Evolutionary conservation across 78 protist genomes (phyloP).

Genomic region (Protostelium mycophagum): DNA sequence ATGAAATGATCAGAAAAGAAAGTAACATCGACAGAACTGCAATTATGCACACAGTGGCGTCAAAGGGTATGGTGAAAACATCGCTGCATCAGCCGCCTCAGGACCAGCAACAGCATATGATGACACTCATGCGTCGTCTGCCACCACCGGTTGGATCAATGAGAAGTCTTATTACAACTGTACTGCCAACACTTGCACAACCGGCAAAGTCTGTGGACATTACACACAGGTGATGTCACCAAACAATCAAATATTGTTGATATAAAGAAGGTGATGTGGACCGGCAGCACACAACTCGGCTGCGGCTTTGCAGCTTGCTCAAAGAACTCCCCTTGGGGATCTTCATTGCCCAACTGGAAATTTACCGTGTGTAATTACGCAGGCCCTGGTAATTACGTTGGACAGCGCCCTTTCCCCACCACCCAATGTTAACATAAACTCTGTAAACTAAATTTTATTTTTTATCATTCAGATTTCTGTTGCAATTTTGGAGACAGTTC

Average conservation of each 20-base stretch:
- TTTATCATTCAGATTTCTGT: too few species aligned
- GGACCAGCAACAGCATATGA: not conserved
- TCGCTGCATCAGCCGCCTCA: not conserved
- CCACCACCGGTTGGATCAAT: not conserved
- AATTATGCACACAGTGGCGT: not conserved
- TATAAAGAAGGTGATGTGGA: not conserved
- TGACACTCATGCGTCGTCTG: not conserved
- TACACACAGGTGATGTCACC: not conserved
- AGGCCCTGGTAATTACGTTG: not conserved
- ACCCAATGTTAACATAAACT: too few species aligned
- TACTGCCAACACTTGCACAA: not conserved
- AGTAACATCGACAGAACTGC: not conserved
- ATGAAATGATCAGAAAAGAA: not conserved
- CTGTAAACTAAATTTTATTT: too few species aligned
- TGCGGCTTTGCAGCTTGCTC: not conserved
- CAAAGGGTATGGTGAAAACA: not conserved
- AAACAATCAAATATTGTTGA: too few species aligned
- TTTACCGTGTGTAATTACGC: not conserved
- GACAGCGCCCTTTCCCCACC: too few species aligned
- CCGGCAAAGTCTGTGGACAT: not conserved
- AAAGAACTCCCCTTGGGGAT: not conserved
- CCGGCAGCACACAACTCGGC: not conserved
- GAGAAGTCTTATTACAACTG: not conserved
- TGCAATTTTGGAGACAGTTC: too few species aligned
- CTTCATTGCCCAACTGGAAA: not conserved